Conservation (phyloP, 2,329 filamentous ascomycete genomes). For the Pseudogymnoascus sp. region DNA sequence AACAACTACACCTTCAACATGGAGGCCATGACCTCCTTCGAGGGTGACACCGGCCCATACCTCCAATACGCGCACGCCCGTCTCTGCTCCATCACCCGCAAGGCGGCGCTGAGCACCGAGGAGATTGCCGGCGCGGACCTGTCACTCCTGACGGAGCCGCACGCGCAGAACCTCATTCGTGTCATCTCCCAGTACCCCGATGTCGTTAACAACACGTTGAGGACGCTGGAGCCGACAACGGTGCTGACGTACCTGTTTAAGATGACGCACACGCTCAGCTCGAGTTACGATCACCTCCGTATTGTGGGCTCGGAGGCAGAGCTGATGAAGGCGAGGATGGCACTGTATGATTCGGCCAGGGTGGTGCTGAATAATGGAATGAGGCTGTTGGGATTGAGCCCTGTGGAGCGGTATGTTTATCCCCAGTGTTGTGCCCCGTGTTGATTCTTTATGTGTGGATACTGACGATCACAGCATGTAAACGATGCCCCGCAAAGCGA, state of each 20-base stretch:
- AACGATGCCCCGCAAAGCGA: neutral
- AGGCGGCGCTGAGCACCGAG: slow-evolving; percentile 43
- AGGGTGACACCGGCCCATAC: slow-evolving; percentile 78
- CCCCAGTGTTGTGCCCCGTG: neutral
- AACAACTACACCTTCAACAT: slow-evolving; percentile 69
- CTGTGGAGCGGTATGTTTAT: slow-evolving; percentile 51
- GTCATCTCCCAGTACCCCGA: slow-evolving; percentile 80
- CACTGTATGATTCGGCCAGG: slow-evolving; percentile 67
- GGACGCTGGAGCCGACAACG: slow-evolving; percentile 68
- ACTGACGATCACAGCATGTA: neutral
- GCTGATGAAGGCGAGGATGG: slow-evolving; percentile 63
- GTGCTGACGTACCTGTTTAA: slow-evolving; percentile 68
- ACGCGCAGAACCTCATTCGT: slow-evolving; percentile 65
- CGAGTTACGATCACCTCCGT: slow-evolving; percentile 72
- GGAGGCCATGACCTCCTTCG: slow-evolving; percentile 73
- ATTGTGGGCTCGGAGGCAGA: slow-evolving; percentile 72
- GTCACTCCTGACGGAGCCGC: slow-evolving; percentile 59
- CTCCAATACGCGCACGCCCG: slow-evolving; percentile 76
- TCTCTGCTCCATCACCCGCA: slow-evolving; percentile 55
- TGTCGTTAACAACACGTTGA: slow-evolving; percentile 72
- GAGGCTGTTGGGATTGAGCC: slow-evolving; percentile 67
- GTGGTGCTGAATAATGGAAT: slow-evolving; percentile 77
- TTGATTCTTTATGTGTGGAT: neutral
- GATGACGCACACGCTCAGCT: slow-evolving; percentile 74
- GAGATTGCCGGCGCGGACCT: slow-evolving; percentile 58